A percentile compares a stretch with the other conserved stretches of the same genome.
Evolutionary conservation across 2,329 filamentous ascomycete genomes (phyloP).

Genomic region (Lachnellula arida): DNA sequence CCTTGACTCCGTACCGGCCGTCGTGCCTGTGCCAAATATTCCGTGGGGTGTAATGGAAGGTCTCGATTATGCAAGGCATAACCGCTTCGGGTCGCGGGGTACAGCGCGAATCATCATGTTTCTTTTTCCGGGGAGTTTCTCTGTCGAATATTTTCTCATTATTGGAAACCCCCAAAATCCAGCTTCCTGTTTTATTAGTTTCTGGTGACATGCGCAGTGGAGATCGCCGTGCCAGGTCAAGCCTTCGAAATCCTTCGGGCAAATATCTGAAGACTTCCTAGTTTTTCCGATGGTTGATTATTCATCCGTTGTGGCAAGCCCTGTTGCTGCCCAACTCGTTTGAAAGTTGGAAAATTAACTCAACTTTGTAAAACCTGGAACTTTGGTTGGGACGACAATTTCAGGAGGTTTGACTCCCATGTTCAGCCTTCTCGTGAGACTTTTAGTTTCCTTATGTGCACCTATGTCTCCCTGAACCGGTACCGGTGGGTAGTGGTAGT

Average conservation of each 20-base stretch:
- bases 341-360: neutral
- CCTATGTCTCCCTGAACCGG: neutral
- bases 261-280: neutral
- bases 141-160: slow-evolving; percentile 2
- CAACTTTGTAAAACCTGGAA: neutral
- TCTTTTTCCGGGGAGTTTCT: neutral
- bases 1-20: neutral
- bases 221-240: neutral
- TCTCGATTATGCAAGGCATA: neutral
- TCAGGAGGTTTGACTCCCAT: neutral
- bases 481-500: neutral
- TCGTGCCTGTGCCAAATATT: neutral
- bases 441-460: neutral
- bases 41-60: slow-evolving; percentile 7
- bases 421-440: neutral
- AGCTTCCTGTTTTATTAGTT: neutral
- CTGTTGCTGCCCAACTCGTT: neutral
- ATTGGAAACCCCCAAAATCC: neutral
- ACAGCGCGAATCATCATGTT: neutral
- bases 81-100: neutral
- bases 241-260: neutral
- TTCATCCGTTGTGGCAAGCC: neutral
- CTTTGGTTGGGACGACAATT: neutral
- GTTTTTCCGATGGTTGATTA: neutral
- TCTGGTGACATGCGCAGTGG: neutral